Base-by-base conservation (phyloP, 1,284 basidiomycete species). In the Apiotrichum laibachii region DNA sequence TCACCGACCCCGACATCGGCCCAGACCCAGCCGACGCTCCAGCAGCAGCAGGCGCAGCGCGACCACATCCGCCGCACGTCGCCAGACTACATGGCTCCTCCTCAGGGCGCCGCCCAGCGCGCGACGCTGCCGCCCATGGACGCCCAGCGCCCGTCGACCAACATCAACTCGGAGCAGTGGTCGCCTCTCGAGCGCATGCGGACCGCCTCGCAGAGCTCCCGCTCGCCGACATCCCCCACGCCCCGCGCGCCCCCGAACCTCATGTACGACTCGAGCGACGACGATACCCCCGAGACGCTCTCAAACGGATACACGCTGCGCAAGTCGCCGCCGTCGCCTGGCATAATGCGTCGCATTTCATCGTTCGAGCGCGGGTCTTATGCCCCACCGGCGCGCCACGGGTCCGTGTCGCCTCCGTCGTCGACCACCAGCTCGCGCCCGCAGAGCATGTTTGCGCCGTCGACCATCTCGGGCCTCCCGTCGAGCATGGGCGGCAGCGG, bases 101-200 rank as follows among this genome's bases (percentile, higher is more conserved):
- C 26, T 7, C 53, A 55, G 16, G 60, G 60, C 8, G 61, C 63
- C 0, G 61, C 60, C 1, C 60, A 67, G 58, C 66, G 62, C 21
- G 59, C 58, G 1, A 58, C 58, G 21, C 53, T 60, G 19, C 62
- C 62, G 13, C 49, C 49, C 35, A 46, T 63, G 18, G 54, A 50
- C 5, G 39, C 54, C 9, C 44, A 53, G 21, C 53, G 59, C 9
- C 62, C 70, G 1, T 16, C 52, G 4, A 58, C 62, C 19, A 73
- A 73, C 53, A 60, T 71, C 62, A 70, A 69, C 56, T 69, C 66
- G n/a, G 68, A 64, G 12, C 37, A 61, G 21, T 73, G 72, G 70
- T 75, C 71, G 5, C 71, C 71, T 9, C 62, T 72, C 0, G 66
- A 70, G 42, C 50, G 58, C 2, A 55, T 60, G 49, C 42, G 47